A percentile compares a stretch with the other conserved stretches of the same genome.
phyloP scores from a whole-genome alignment of 441 rosid species.

The Metrosideros polymorpha region DNA sequence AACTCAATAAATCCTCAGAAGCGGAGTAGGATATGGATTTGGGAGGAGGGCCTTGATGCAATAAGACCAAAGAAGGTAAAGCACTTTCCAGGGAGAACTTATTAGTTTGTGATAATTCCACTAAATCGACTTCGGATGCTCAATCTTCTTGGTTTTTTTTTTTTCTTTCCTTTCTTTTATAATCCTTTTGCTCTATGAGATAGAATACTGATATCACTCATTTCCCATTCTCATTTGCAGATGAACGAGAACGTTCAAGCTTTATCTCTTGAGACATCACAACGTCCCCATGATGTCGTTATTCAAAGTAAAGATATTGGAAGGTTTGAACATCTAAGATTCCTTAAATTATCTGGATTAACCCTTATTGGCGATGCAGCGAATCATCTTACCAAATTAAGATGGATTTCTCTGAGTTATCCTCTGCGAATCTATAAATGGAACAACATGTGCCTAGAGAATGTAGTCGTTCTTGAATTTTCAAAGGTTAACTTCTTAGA shows the following conservation, averaged over 20 bases:
- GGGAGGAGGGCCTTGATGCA: neutral
- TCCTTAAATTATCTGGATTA: neutral
- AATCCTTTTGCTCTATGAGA: neutral
- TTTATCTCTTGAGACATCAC: neutral
- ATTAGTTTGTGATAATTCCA: neutral
- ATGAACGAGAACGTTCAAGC: neutral
- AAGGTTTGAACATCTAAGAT: neutral
- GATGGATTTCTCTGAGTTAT: neutral
- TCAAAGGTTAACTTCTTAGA: too few species aligned
- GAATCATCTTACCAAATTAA: neutral
- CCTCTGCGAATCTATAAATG: too few species aligned
- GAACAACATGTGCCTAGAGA: neutral
- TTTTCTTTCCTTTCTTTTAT: neutral
- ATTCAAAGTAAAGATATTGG: neutral
- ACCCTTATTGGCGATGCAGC: neutral
- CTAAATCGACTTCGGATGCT: neutral
- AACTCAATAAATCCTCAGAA: neutral
- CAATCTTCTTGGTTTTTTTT: neutral
- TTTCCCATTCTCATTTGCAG: neutral
- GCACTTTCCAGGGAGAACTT: neutral
- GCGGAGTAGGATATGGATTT: neutral
- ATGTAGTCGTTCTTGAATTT: neutral
- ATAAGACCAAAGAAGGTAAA: neutral
- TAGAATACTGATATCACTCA: neutral
- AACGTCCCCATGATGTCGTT: rapidly evolving